Evolutionary conservation across 1,284 basidiomycete species (phyloP).

Genomic region (Puccinia hordei): DNA sequence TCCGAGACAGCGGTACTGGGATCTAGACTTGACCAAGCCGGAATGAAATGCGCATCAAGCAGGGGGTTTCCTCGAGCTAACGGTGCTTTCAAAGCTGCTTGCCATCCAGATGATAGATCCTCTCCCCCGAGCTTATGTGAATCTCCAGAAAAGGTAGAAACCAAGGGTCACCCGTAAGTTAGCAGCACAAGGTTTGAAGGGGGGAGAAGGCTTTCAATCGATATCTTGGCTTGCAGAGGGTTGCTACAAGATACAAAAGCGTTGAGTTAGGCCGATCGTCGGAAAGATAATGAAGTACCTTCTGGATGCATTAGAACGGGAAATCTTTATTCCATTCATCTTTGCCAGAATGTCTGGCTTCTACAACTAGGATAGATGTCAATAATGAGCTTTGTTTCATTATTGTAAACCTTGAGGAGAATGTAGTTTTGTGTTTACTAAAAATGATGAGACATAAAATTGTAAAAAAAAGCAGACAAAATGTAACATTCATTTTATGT

Average conservation of each 20-base stretch:
- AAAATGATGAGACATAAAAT: too few relatives aligned
- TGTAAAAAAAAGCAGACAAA: too few relatives aligned
- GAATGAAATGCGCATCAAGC: conserved; percentile 38
- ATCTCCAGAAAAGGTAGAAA: conserved; percentile 49
- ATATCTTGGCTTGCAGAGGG: neutral
- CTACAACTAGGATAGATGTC: too few relatives aligned
- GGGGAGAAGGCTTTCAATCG: neutral
- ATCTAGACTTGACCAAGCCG: conserved; percentile 39
- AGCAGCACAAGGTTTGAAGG: neutral
- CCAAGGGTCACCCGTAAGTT: conserved; percentile 23
- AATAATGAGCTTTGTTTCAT: too few relatives aligned
- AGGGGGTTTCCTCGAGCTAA: conserved; percentile 12
- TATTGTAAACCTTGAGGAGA: too few relatives aligned
- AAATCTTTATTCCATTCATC: neutral
- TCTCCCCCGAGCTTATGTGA: conserved; percentile 28
- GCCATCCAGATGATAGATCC: conserved; percentile 39
- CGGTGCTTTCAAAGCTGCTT: conserved; percentile 34
- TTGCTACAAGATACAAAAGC: neutral
- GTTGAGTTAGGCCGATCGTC: neutral
- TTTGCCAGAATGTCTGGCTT: too few relatives aligned
- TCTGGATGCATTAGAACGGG: neutral
- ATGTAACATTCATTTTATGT: too few relatives aligned
- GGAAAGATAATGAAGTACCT: neutral
- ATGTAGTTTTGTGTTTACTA: too few relatives aligned
- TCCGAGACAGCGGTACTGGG: conserved; percentile 18